A percentile compares a stretch with the other conserved stretches of the same genome.
phyloP scores from a whole-genome alignment of 257 asterid species.

The Solanum arcanum region DNA sequence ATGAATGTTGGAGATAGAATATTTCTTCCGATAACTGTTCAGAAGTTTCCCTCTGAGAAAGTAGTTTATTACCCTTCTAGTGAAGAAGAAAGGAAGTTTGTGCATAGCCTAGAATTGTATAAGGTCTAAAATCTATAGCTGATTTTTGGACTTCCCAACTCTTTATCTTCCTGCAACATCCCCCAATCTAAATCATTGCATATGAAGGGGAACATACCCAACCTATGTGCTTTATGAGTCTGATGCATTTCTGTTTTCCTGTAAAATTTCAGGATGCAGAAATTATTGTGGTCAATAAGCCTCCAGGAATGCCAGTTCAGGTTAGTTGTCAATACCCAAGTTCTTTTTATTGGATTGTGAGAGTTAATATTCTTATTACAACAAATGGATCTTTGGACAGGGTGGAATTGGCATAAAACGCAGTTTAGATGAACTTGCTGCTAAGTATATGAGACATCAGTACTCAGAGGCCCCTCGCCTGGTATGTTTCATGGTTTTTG shows the following conservation, averaged over 20 bases:
- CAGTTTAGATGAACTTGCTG: slow-evolving; percentile 87
- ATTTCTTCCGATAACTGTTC: slow-evolving; percentile 66
- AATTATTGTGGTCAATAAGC: slow-evolving; percentile 73
- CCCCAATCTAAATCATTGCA: neutral
- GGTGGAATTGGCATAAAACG: slow-evolving; percentile 80
- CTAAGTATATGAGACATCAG: slow-evolving; percentile 66
- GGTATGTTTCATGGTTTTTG: slow-evolving; percentile 40
- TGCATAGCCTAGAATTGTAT: slow-evolving; percentile 56
- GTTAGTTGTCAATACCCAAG: slow-evolving; percentile 13
- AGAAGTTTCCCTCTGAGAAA: slow-evolving; percentile 23
- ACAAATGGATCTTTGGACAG: slow-evolving; percentile 22
- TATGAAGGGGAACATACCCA: neutral
- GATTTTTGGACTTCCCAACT: neutral
- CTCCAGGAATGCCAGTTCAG: slow-evolving; percentile 96
- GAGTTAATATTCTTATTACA: neutral
- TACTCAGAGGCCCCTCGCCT: slow-evolving; percentile 73
- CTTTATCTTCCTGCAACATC: neutral
- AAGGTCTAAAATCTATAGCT: slow-evolving; percentile 25
- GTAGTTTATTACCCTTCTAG: slow-evolving; percentile 13
- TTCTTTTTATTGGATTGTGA: slow-evolving; percentile 3
- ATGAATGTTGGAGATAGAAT: slow-evolving; percentile 60
- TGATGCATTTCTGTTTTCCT: neutral
- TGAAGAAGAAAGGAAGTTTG: slow-evolving; percentile 44
- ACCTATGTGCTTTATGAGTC: neutral
- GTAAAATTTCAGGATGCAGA: slow-evolving; percentile 48